These are phyloP conservation scores for Epichloe coenophiala DNA, from an alignment of 2,329 filamentous ascomycete species.

Conservation along the genomic window DNA sequence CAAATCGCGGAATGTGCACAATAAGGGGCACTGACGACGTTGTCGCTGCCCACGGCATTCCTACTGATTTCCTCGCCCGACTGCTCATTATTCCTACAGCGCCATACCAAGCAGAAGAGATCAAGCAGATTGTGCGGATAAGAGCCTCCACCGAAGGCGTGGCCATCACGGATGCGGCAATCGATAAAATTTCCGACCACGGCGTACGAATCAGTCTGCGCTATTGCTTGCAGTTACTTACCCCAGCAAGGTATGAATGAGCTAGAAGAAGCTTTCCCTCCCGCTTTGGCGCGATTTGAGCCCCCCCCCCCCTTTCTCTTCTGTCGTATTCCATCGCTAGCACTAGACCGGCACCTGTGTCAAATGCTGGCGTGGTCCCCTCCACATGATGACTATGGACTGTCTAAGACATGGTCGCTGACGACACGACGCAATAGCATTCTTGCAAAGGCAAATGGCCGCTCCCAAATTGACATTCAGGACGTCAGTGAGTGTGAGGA, in stretches of 20 bases:
- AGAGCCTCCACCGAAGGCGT: conserved; percentile 73
- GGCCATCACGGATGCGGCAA: conserved; percentile 63
- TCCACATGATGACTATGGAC: neutral
- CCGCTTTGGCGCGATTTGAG: neutral
- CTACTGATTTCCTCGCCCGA: conserved; percentile 82
- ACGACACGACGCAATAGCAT: conserved; percentile 43
- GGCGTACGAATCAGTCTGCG: conserved; percentile 81
- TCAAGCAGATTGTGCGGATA: conserved; percentile 80
- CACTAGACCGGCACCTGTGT: neutral
- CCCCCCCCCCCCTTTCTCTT: neutral
- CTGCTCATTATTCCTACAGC: conserved; percentile 93
- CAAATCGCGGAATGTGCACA: conserved; percentile 86
- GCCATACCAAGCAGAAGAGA: conserved; percentile 76
- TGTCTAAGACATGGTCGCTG: conserved; percentile 20
- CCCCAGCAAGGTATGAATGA: conserved; percentile 54
- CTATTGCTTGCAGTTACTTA: conserved; percentile 85
- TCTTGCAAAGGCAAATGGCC: conserved; percentile 72
- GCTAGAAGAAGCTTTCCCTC: neutral
- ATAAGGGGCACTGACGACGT: conserved; percentile 78
- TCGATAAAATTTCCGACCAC: conserved; percentile 76
- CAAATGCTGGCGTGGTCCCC: neutral
- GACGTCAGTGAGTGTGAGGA: conserved; percentile 75
- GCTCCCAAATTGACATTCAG: conserved; percentile 60
- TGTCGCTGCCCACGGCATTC: conserved; percentile 82
- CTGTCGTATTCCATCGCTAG: neutral